These are phyloP conservation scores for Vishniacozyma victoriae DNA, from an alignment of 768 basidiomycete species.

Conservation along the genomic window DNA sequence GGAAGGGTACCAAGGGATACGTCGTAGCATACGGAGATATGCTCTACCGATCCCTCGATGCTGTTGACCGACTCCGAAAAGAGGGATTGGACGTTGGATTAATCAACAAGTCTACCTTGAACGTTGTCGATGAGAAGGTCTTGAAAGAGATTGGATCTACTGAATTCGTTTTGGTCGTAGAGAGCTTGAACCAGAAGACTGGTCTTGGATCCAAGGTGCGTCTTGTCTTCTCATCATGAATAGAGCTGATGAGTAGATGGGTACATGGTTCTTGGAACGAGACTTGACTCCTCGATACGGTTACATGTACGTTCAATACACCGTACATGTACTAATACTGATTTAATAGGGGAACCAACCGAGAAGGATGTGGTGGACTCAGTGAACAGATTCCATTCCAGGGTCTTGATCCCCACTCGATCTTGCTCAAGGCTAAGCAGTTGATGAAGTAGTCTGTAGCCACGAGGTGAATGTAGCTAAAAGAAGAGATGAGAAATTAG, in stretches of 20 bases:
- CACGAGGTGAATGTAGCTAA: too few relatives aligned
- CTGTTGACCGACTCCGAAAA: constrained; percentile 66
- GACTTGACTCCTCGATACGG: constrained; percentile 70
- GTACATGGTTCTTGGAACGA: constrained; percentile 80
- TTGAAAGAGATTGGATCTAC: constrained; percentile 65
- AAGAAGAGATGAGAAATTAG: too few relatives aligned
- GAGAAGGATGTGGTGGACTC: constrained; percentile 60
- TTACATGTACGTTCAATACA: constrained; percentile 53
- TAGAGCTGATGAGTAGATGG: constrained; percentile 51
- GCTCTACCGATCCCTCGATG: constrained; percentile 77
- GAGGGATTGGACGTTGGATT: constrained; percentile 73
- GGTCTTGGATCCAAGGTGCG: constrained; percentile 48
- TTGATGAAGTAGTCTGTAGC: constrained; percentile 18
- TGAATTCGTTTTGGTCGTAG: constrained; percentile 75
- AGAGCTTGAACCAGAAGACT: constrained; percentile 83
- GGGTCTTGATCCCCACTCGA: constrained; percentile 64
- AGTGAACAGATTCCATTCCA: constrained; percentile 75
- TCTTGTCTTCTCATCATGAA: not conserved
- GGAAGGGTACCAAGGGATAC: constrained; percentile 71
- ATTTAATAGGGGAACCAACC: constrained; percentile 12
- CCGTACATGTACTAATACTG: not conserved
- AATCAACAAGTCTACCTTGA: constrained; percentile 79
- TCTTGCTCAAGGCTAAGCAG: constrained; percentile 20
- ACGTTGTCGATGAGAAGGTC: constrained; percentile 75
- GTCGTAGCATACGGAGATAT: constrained; percentile 82